Evolutionary conservation across 2,329 filamentous ascomycete species (phyloP).

Genomic region (Talaromyces piceae): DNA sequence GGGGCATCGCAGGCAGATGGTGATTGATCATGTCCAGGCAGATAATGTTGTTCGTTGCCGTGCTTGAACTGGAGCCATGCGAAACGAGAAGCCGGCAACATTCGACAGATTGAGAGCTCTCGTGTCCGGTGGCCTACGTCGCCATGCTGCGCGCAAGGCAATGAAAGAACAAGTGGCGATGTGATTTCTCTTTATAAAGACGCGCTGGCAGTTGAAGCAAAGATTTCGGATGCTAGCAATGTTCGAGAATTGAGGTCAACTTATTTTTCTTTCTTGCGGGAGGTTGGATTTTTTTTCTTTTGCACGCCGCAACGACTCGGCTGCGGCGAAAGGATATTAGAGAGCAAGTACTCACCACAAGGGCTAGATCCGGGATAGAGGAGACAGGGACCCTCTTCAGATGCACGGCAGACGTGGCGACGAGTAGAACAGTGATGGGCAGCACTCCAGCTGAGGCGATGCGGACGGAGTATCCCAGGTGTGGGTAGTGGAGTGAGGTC

Average conservation of each 20-base stretch:
- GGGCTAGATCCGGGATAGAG: background rate
- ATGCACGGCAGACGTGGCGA: background rate
- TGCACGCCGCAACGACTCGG: background rate
- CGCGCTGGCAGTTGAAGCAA: constrained; percentile 4
- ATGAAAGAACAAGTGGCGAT: constrained; percentile 8
- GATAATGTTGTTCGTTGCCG: constrained; percentile 25
- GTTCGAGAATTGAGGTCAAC: constrained; percentile 7
- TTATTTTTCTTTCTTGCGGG: constrained; percentile 6
- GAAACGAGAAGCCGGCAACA: constrained; percentile 19
- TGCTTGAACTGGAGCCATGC: constrained; percentile 36
- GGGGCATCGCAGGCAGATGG: constrained; percentile 37
- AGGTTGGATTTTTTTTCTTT: constrained; percentile 3
- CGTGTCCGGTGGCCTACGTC: constrained; percentile 22
- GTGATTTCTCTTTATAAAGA: background rate
- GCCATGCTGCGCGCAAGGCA: constrained; percentile 26
- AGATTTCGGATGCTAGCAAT: constrained; percentile 5
- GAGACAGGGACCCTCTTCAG: background rate
- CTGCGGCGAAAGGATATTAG: background rate
- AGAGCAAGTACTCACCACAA: background rate
- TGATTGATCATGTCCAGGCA: constrained; percentile 39
- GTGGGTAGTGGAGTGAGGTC: background rate
- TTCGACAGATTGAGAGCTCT: constrained; percentile 10
- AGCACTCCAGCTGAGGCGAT: too few relatives aligned
- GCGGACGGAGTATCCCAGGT: background rate
- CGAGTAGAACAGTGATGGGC: background rate